Base-by-base conservation (phyloP, 1,284 basidiomycete genomes). In the Sporisorium iseilematis-ciliati region DNA sequence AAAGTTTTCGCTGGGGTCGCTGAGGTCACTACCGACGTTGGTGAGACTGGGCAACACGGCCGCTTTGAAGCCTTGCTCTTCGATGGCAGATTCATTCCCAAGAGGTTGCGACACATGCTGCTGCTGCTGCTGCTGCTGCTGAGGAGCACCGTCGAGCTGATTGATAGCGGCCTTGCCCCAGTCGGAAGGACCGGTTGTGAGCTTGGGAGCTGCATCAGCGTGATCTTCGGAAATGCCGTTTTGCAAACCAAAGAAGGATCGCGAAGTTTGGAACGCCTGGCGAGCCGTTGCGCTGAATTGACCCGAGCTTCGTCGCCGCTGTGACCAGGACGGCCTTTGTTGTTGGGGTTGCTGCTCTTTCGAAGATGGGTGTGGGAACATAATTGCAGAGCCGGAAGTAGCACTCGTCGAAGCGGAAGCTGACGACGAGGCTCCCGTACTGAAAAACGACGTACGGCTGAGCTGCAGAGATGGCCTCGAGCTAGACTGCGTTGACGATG, bases 251-350 rank as follows among this genome's bases (percentile, higher is more conserved):
- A 73, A 46, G 40, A 67, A 67, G 1, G 70, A 67, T n/a, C 57
- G 70, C 12, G 65, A 64, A 16, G 60, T 57, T 21, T 42, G 50
- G 25, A 64, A 49, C 0, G 65, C 65, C 29, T 60, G 57, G 11
- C 61, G 65, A 21, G 70, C 70, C 29, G 60, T 29, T 52, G 57
- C 54, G 57, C 60, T 41, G n/a, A 67, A 43, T 16, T 73, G 70
- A 33, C 29, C 31, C n/a, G 65, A 73, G 33, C 56, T 57, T 23
- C 61, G 46, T 26, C 65, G 55, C 11, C 54, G 51, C 7, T 48
- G 50, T 10, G 52, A 40, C 45, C 23, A 25, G 25, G 42, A 25
- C 1, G 33, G 29, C 18, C 41, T 52, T 25, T 40, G 50, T 25
- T 40, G 50, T 6, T 20, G 48, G 21, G 41, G 38, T 21, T 33